Conservation (phyloP, 2,329 filamentous ascomycete species). For the Aspergillus ustus region DNA sequence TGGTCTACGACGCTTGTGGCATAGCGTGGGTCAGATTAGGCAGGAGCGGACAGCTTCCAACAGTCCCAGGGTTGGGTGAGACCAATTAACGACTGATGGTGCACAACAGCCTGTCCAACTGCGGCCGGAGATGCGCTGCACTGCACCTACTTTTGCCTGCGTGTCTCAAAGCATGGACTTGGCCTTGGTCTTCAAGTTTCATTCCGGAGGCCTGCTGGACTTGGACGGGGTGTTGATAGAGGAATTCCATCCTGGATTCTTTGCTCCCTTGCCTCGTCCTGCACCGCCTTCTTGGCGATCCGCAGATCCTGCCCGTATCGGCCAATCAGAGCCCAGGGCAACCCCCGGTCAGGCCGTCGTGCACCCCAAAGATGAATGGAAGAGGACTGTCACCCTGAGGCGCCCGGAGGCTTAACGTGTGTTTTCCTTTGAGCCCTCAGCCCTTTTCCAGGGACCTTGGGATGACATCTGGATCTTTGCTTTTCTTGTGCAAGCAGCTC, state of each 20-base stretch:
- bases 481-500: slow-evolving; percentile 3
- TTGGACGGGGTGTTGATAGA: background rate
- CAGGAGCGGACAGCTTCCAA: slow-evolving; percentile 5
- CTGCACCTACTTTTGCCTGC: background rate
- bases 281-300: slow-evolving; percentile 27
- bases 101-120: background rate
- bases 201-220: background rate
- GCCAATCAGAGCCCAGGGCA: slow-evolving; percentile 19
- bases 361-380: slow-evolving; percentile 4
- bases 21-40: slow-evolving; percentile 13
- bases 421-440: background rate
- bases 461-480: background rate
- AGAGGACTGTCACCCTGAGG: background rate
- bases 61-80: background rate
- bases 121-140: background rate
- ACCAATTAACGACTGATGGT: background rate
- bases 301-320: slow-evolving; percentile 21
- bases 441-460: background rate
- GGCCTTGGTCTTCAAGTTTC: background rate
- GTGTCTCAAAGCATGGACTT: background rate
- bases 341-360: slow-evolving; percentile 22
- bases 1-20: slow-evolving; percentile 2
- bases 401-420: slow-evolving; percentile 10
- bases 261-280: slow-evolving; percentile 21
- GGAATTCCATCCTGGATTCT: background rate